Base-by-base conservation (phyloP, 2,329 filamentous ascomycete species). In the Blastomyces silverae region DNA sequence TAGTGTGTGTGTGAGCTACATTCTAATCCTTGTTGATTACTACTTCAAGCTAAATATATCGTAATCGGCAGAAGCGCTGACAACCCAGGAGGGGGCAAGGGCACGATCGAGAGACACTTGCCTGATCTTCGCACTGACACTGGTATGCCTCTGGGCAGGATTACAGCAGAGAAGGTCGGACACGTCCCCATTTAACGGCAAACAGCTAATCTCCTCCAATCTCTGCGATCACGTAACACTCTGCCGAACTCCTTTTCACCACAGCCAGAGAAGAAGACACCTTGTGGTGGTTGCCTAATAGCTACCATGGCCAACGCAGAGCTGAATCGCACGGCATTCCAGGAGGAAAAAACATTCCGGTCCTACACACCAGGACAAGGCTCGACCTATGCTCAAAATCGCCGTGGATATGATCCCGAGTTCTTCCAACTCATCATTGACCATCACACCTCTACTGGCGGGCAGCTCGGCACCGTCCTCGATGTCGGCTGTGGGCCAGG, bases 401-500 rank as follows among this genome's bases (percentile, higher is more conserved):
- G 75, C 3, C 67, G 69, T 3, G 85, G 85, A 59, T 86, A 85
- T 70, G 73, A 79, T 56, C 68, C 74, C 0, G 69, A 69, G 6
- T 72, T 86, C n/a, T 84, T 83, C 73, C 66, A 80, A 2, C 69
- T 70, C 50, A 76, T 87, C 59, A 56, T 83, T 4, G 67, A 77
- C 22, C 76, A 81, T 62, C 84, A 87, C 68, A 72, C 69, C 0
- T 73, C 77, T 0, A 80, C 78, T 0, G 80, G 80, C 25, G 82
- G 82, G 15, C 62, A 75, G 15, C 68, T 81, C 17, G 70, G 74
- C 39, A 75, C 73, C 2, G 66, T 85, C 0, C 70, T 85, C 15
- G 84, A 87, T 66, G 73, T 86, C 6, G 85, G 85, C 42, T 85
- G 83, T 69, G 84, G 85, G 0, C 84, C 84, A 0, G 85, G 84